Conservation (phyloP, 2,329 filamentous ascomycete species). For the Xylaria polymorpha region DNA sequence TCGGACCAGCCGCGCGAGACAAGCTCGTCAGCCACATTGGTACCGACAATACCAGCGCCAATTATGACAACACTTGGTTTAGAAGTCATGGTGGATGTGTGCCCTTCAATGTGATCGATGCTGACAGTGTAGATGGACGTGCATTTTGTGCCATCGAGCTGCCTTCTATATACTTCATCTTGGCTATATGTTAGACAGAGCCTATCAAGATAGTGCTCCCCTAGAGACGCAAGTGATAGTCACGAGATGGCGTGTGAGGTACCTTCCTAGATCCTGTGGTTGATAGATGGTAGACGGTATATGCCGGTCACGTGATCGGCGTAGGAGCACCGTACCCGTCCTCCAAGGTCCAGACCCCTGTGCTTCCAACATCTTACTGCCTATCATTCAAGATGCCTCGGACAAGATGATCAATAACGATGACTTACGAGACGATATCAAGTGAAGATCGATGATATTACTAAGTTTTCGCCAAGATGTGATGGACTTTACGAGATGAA, state of each 20-base stretch:
- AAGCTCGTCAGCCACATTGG: slow-evolving; percentile 40
- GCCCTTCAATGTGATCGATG: slow-evolving; percentile 12
- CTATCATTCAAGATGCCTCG: slow-evolving; percentile 8
- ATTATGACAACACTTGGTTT: slow-evolving; percentile 38
- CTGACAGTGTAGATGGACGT: slow-evolving; percentile 11
- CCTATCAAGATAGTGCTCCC: slow-evolving; percentile 18
- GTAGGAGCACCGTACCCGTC: slow-evolving; percentile 10
- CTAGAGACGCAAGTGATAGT: slow-evolving; percentile 7
- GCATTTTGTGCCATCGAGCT: slow-evolving; percentile 20
- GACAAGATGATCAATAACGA: slow-evolving; percentile 13
- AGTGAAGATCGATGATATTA: background rate
- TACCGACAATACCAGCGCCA: slow-evolving; percentile 39
- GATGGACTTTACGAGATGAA: slow-evolving; percentile 5
- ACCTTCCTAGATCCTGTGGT: slow-evolving; percentile 3
- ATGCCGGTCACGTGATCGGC: slow-evolving; percentile 38
- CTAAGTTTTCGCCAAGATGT: background rate
- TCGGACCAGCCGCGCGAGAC: slow-evolving; percentile 39
- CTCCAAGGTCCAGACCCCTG: background rate
- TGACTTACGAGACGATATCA: background rate
- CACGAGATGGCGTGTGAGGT: slow-evolving; percentile 10
- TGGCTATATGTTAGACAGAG: slow-evolving; percentile 2
- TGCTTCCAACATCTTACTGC: background rate
- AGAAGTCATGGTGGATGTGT: slow-evolving; percentile 34
- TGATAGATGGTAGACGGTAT: slow-evolving; percentile 21
- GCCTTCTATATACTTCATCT: slow-evolving; percentile 36